Evolutionary conservation across 2,329 filamentous ascomycete species (phyloP).

Genomic region (Nothophaeocryptopus gaeumannii): DNA sequence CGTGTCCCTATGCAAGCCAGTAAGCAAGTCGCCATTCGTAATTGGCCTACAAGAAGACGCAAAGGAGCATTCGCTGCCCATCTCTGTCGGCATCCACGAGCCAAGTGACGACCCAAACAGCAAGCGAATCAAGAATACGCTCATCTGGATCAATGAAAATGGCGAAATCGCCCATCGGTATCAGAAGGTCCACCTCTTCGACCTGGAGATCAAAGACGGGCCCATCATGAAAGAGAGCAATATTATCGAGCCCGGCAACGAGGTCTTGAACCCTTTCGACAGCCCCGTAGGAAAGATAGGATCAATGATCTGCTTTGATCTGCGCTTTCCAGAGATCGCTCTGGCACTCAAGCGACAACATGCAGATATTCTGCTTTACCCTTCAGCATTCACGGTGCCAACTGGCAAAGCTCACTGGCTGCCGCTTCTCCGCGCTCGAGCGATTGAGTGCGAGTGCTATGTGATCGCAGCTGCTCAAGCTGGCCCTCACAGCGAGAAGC

Average conservation of each 20-base stretch:
- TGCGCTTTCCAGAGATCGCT: conserved; percentile 76
- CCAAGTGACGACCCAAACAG: conserved; percentile 51
- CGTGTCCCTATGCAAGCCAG: conserved; percentile 66
- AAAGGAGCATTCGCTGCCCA: conserved; percentile 59
- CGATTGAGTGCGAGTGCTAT: conserved; percentile 86
- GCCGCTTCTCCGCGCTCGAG: conserved; percentile 70
- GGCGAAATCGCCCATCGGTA: conserved; percentile 65
- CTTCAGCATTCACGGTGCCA: conserved; percentile 83
- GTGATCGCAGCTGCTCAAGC: conserved; percentile 81
- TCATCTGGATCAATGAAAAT: conserved; percentile 63
- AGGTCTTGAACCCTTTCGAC: conserved; percentile 67
- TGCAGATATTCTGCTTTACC: conserved; percentile 79
- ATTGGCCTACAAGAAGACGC: conserved; percentile 70
- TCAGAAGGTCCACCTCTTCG: conserved; percentile 81
- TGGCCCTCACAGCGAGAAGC: conserved; percentile 70
- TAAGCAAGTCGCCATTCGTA: conserved; percentile 68
- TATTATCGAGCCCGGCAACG: conserved; percentile 65
- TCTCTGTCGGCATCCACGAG: conserved; percentile 88
- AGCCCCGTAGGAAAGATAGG: conserved; percentile 73
- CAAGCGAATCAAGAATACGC: conserved; percentile 60
- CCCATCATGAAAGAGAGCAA: conserved; percentile 62
- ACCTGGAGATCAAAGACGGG: conserved; percentile 55
- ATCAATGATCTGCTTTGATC: conserved; percentile 83
- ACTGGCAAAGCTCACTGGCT: conserved; percentile 89
- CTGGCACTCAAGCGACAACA: conserved; percentile 63